Evolutionary conservation across 2,329 filamentous ascomycete genomes (phyloP), one percentile per base, ranked within the genome.

Genomic region (Tricladium varicosporioides): DNA sequence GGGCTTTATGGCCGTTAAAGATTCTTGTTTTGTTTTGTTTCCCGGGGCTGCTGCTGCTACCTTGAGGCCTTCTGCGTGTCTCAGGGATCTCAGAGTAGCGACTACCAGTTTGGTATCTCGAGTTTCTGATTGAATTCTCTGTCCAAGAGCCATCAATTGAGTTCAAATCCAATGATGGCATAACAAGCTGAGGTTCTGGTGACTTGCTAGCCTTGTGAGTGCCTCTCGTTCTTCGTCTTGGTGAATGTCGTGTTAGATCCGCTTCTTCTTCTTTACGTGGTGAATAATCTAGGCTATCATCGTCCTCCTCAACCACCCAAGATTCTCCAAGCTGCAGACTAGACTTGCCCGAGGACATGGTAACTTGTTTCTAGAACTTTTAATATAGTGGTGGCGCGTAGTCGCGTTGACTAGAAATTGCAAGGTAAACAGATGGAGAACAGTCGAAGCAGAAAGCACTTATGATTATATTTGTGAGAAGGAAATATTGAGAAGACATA

Each of bases 111-210:
- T 54, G 56, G 16, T 44, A 27, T 51, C 59, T 62, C 48, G 53
- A 56, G 43, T 50, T 65, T 19, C 54, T 61, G 50, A 58, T 67
- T 5, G 58, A 54, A 13, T 50, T 49, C 15, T 65, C 65, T 33
- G 57, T 57, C 65, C 68, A 65, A 8, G 69, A 70, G 11, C 63
- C 66, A 47, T 69, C 65, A 32, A 70, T 44, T 33, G 65, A 67
- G 48, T 67, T 57, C 9, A 57, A 31, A 52, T 70, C 65, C n/a
- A 71, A 36, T 10, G 67, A 63, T 48, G 69, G 69, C 68, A 71
- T 71, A 10, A 70, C 62, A 22, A 71, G 55, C 48, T 69, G 63
- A n/a, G 69, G 69, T 16, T 67, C 68, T 27, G 67, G 67, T 1
- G 69, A 70, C 53, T 54, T 65, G 11, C 61, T 65, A 22, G 33